phyloP scores from a whole-genome alignment of 352 stramenopile genomes.

The Hyaloperonospora arabidopsidis region DNA sequence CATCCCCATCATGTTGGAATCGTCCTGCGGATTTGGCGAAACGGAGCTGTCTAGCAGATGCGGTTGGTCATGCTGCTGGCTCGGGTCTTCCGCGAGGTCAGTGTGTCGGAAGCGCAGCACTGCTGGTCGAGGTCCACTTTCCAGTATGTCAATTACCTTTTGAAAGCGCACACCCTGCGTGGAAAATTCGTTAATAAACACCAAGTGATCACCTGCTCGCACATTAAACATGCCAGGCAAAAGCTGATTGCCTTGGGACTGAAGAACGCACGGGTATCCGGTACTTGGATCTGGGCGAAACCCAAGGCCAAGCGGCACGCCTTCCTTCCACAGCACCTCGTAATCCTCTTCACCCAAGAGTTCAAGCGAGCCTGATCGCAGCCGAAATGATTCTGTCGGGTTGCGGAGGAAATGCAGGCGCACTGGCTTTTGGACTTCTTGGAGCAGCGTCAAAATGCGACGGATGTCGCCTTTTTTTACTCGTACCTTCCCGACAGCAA shows the following conservation, averaged over 20 bases:
- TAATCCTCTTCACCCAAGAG: slow-evolving; percentile 80
- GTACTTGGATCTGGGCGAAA: slow-evolving; percentile 74
- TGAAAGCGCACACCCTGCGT: slow-evolving; percentile 76
- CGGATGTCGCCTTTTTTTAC: slow-evolving; percentile 80
- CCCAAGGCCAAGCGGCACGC: slow-evolving; percentile 70
- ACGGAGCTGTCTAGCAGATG: slow-evolving; percentile 19
- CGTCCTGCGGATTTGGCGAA: slow-evolving; percentile 62
- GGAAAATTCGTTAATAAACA: slow-evolving; percentile 84
- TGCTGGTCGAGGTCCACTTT: slow-evolving; percentile 65
- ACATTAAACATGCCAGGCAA: slow-evolving; percentile 84
- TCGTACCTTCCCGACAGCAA: slow-evolving; percentile 65
- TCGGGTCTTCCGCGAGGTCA: slow-evolving; percentile 51
- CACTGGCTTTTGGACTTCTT: slow-evolving; percentile 80
- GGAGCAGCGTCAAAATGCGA: slow-evolving; percentile 61
- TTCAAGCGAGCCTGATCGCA: slow-evolving; percentile 62
- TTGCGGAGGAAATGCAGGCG: slow-evolving; percentile 67
- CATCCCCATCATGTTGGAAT: slow-evolving; percentile 53
- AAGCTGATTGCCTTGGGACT: slow-evolving; percentile 67
- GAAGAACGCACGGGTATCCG: slow-evolving; percentile 68
- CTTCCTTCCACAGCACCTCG: slow-evolving; percentile 80
- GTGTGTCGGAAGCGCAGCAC: slow-evolving; percentile 82
- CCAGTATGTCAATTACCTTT: slow-evolving; percentile 81
- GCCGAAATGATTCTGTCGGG: slow-evolving; percentile 57
- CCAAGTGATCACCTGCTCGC: slow-evolving; percentile 64
- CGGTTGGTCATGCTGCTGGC: slow-evolving; percentile 23